Evolutionary conservation across 192 early-diverging fungal genomes (phyloP).

Genomic region (Coemansia sp.): DNA sequence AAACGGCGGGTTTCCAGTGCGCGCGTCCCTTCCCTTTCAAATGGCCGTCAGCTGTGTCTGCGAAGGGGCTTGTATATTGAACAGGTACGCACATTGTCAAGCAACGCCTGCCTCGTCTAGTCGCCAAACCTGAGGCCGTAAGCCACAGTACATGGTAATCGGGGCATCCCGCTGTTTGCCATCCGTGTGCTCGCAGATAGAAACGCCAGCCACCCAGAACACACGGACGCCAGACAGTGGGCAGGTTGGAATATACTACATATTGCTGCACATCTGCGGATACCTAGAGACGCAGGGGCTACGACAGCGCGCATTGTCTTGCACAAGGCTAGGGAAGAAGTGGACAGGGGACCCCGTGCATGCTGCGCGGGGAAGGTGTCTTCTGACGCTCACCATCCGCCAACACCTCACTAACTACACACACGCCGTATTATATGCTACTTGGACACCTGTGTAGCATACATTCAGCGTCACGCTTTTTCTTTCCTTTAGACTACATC

Average conservation of each 20-base stretch:
- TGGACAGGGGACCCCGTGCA: slow-evolving; percentile 4
- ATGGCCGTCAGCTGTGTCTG: neutral
- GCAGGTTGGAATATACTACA: slow-evolving; percentile 10
- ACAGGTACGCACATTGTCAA: neutral
- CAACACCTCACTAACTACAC: slow-evolving; percentile 1
- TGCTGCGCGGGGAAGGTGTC: slow-evolving; percentile 11
- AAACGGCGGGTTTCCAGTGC: too few relatives aligned
- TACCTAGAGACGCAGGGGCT: neutral
- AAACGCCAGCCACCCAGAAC: neutral
- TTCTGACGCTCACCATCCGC: slow-evolving; percentile 10
- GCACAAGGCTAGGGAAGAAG: slow-evolving; percentile 5
- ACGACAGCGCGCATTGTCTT: slow-evolving; percentile 11
- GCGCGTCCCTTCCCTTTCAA: neutral
- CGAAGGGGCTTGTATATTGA: neutral
- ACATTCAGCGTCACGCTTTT: neutral
- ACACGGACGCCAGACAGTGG: neutral
- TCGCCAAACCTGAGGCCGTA: neutral
- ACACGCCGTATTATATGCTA: neutral
- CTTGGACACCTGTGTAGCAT: slow-evolving; percentile 2
- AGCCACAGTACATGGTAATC: neutral
- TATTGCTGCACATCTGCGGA: slow-evolving; percentile 4
- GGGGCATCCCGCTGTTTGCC: too few relatives aligned
- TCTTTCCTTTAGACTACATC: neutral
- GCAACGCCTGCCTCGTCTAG: neutral
- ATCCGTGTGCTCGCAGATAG: too few relatives aligned